Base-by-base conservation (phyloP, 225 moss, liverwort and hornwort genomes). In the Physcomitrellopsis africana region DNA sequence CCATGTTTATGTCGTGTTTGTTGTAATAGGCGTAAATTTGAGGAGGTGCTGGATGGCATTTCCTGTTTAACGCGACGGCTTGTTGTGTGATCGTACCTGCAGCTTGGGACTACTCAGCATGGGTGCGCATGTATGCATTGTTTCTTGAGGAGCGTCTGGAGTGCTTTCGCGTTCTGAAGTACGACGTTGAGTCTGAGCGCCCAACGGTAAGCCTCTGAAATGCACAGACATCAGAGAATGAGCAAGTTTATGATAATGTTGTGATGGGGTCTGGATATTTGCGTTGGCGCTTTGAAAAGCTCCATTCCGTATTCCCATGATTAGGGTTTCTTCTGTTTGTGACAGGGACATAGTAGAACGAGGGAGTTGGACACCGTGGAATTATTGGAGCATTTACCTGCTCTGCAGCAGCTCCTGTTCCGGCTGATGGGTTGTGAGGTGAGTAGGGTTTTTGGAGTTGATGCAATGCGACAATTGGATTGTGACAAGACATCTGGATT, bases 61-160 rank as follows among this genome's bases (percentile, higher is more conserved):
- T 1, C 24, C 4, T 37, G 32, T 37, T 37, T 37, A 37, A 37
- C 32, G 1, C 32, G 32, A 37, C 32, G 7, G 32, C 32, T 37
- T 37, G 32, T 37, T 37, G 32, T 37, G 32, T 37, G 32, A 37
- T 37, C 32, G 32, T 37, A 37, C 32, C 32, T 37, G 63, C 88
- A 99, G 97, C 97, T 62, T 99, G 97, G 93, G 94, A 99, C 82
- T 99, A 92, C 68, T 81, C 83, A 70, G 93, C 90, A 10, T 99
- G 94, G 97, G 90, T 95, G 70, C 90, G 97, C 63, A 90, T 92
- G 18, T 99, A 99, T 69, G 97, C 94, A 29, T 79, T 93, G 11
- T 99, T 89, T 72, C 84, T 99, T 73, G 97, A 99, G 84, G 97
- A 99, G 82, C 87, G 94, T 41, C 81, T 99, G 47, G 94, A 95